Conservation (phyloP, 1,284 basidiomycete species). For the Rhodotorula glutinis region DNA sequence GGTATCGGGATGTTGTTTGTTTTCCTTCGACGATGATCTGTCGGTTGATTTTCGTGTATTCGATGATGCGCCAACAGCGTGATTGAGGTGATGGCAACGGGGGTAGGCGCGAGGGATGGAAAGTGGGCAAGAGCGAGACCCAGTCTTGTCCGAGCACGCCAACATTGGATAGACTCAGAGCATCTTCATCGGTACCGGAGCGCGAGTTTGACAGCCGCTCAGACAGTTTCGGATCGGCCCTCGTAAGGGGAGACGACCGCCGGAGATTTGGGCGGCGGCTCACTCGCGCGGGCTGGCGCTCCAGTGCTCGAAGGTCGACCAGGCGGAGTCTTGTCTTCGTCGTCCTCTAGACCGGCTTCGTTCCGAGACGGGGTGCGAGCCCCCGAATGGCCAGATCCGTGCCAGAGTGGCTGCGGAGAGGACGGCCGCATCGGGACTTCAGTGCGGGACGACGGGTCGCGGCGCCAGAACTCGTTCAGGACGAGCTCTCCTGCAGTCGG, state of each 20-base stretch:
- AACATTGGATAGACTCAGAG: too few species aligned
- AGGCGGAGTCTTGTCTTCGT: neutral
- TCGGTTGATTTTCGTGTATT: too few species aligned
- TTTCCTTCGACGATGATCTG: neutral
- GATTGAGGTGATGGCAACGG: too few species aligned
- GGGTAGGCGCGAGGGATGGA: too few species aligned
- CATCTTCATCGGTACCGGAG: too few species aligned
- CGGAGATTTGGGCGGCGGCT: neutral
- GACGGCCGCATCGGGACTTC: constrained; percentile 6
- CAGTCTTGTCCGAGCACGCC: too few species aligned
- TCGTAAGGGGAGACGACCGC: neutral
- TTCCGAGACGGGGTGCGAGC: neutral
- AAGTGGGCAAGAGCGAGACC: too few species aligned
- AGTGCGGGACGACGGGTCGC: neutral
- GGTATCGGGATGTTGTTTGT: neutral
- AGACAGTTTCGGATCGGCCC: neutral
- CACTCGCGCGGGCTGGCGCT: neutral
- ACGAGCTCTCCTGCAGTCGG: constrained; percentile 40
- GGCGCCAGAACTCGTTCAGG: constrained; percentile 18
- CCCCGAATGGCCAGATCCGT: neutral
- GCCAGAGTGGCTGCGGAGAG: neutral
- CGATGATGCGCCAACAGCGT: too few species aligned
- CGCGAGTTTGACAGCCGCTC: neutral
- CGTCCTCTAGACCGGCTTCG: neutral
- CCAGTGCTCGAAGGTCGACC: neutral